Evolutionary conservation across 148 eudicot species (phyloP).

Genomic region (Pharnaceum exiguum): DNA sequence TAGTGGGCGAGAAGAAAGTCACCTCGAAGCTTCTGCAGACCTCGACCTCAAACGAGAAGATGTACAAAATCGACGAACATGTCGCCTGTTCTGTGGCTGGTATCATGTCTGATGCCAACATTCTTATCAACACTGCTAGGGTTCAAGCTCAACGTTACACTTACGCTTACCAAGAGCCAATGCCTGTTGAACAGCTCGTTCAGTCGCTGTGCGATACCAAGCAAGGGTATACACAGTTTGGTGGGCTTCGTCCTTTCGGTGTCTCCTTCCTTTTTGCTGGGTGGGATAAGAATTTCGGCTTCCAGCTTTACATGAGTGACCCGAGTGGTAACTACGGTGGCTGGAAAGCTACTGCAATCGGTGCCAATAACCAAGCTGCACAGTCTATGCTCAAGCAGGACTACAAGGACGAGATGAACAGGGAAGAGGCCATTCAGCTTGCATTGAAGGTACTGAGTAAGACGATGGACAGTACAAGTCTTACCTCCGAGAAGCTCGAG

Average conservation of each 20-base stretch:
- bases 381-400: slow-evolving; percentile 98
- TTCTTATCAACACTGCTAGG: slow-evolving; percentile 83
- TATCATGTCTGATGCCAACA: slow-evolving; percentile 93
- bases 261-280: slow-evolving; percentile 88
- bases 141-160: slow-evolving; percentile 86
- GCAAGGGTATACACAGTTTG: slow-evolving; percentile 93
- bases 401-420: slow-evolving; percentile 77
- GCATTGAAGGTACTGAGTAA: slow-evolving; percentile 91
- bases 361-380: slow-evolving; percentile 90
- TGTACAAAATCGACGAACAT: slow-evolving; percentile 93
- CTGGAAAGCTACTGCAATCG: slow-evolving; percentile 93
- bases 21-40: slow-evolving; percentile 89
- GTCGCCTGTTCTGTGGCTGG: slow-evolving; percentile 96
- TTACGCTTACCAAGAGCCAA: slow-evolving; percentile 68
- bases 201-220: slow-evolving; percentile 84
- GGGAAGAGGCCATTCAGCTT: slow-evolving; percentile 87
- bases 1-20: slow-evolving; percentile 91
- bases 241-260: slow-evolving; percentile 94
- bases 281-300: slow-evolving; percentile 79
- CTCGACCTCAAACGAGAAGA: slow-evolving; percentile 75
- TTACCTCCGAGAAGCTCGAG: slow-evolving; percentile 89
- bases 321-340: slow-evolving; percentile 93
- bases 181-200: slow-evolving; percentile 93
- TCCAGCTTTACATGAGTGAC: slow-evolving; percentile 88
- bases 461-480: slow-evolving; percentile 97